These are phyloP conservation scores for Pseudopyrenochaeta lycopersici DNA, from an alignment of 2,329 filamentous ascomycete species.

Conservation along the genomic window DNA sequence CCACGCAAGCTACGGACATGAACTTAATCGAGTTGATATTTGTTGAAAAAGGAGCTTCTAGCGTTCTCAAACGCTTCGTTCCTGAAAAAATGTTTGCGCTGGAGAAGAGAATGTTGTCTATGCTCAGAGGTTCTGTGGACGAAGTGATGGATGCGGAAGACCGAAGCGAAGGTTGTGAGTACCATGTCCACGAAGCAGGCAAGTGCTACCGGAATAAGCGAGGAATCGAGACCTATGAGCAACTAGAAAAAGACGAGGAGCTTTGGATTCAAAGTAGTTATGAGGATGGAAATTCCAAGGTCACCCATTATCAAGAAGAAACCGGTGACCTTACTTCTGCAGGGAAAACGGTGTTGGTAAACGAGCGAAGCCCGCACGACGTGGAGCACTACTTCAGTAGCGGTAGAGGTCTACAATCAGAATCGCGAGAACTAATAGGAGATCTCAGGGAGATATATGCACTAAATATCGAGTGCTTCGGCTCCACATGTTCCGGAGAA, in stretches of 20 bases:
- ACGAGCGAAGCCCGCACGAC: no score
- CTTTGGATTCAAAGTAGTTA: neutral
- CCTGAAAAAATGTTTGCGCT: conserved; percentile 21
- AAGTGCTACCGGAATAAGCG: conserved; percentile 7
- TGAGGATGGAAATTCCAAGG: neutral
- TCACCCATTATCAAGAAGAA: neutral
- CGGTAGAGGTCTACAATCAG: neutral
- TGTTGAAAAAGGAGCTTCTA: conserved; percentile 8
- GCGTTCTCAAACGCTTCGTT: conserved; percentile 3
- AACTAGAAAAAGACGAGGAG: neutral
- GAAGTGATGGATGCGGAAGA: neutral
- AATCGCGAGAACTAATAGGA: neutral
- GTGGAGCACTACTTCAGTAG: no score
- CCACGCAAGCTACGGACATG: conserved; percentile 12
- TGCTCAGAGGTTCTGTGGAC: conserved; percentile 9
- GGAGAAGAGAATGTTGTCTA: conserved; percentile 14
- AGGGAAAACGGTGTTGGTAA: no score
- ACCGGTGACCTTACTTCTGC: no score
- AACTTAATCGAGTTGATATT: conserved; percentile 11
- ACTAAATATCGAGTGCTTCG: neutral
- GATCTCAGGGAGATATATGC: neutral
- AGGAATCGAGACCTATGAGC: no score
- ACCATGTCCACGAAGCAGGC: conserved; percentile 14
- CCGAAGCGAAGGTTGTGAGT: conserved; percentile 2
- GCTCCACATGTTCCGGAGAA: neutral